Conservation (phyloP, 1,284 basidiomycete genomes). For the Austroboletus niveus region DNA sequence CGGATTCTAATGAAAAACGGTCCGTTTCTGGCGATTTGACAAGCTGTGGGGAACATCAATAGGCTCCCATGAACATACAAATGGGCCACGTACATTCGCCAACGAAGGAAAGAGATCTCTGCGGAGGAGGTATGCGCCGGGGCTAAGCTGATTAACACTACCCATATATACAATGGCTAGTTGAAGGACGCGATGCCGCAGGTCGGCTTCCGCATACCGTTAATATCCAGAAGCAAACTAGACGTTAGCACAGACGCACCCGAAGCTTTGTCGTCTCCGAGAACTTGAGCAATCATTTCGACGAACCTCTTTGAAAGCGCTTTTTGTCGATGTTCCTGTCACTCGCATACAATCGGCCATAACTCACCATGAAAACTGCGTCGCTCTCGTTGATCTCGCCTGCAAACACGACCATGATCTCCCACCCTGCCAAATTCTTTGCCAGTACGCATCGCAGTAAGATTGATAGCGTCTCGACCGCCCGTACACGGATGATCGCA, state of each 20-base stretch:
- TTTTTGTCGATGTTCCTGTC: neutral
- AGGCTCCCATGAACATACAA: neutral
- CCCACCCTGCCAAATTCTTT: slow-evolving; percentile 63
- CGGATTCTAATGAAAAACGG: slow-evolving; percentile 56
- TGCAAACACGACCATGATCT: slow-evolving; percentile 65
- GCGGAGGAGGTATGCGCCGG: slow-evolving; percentile 65
- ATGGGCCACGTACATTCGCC: slow-evolving; percentile 37
- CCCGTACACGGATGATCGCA: slow-evolving; percentile 37
- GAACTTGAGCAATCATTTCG: slow-evolving; percentile 41
- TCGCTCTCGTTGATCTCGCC: slow-evolving; percentile 58
- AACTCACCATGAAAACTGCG: slow-evolving; percentile 51
- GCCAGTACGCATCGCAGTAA: slow-evolving; percentile 46
- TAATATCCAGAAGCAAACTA: slow-evolving; percentile 1
- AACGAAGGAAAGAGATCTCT: slow-evolving; percentile 57
- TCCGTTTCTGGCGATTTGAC: slow-evolving; percentile 53
- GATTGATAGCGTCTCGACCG: slow-evolving; percentile 47
- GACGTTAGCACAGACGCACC: slow-evolving; percentile 34
- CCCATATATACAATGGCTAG: slow-evolving; percentile 56
- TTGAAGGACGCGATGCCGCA: slow-evolving; percentile 56
- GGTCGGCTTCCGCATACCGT: slow-evolving; percentile 33
- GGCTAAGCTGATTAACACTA: slow-evolving; percentile 58
- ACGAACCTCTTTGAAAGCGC: slow-evolving; percentile 43
- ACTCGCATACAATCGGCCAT: neutral
- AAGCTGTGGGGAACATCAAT: slow-evolving; percentile 37
- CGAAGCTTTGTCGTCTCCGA: slow-evolving; percentile 44